Base-by-base conservation (phyloP, 331 rosid genomes). In the Spiraea crenata region DNA sequence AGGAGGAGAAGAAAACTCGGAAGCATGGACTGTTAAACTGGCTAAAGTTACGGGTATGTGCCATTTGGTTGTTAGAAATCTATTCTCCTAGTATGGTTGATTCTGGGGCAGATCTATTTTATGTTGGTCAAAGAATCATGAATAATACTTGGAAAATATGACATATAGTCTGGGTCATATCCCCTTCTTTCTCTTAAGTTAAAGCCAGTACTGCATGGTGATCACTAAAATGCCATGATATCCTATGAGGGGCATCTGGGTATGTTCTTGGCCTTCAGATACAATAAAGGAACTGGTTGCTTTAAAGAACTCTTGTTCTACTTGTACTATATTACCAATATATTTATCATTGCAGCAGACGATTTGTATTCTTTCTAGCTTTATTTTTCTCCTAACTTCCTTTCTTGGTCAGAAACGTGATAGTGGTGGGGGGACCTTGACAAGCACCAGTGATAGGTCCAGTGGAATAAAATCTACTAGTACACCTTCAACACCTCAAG, bases 1-100 rank as follows among this genome's bases (percentile, higher is more conserved):
- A 89, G 89, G 97, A 80, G 76, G 97, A 85, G 83, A 93, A 91
- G 85, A 93, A 91, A 82, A 71, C 84, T 49, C 82, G 87, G 91
- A 93, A 89, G 82, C 96, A 93, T 75, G 99, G 99, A 71, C 85
- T 93, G 38, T 81, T 93, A 69, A 91, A 91, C 82, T 93, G 99
- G 99, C 81, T 93, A 82, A 93, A 93, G 82, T 65, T 60, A 74
- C 95, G 97, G 83, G 99, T 93, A 86, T 17, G 82, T 79, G n/a
- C 42, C 63, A 20, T 52, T 65, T 59, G 42, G 35, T 41, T 57
- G 16, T 16, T 45, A 17, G 70, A 56, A 57, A 3, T 70, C 57
- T 44, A 12, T 57, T 61, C 46, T 47, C 55, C 40, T 6, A 15
- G 31, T 34, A 7, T 35, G 31, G 31, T 25, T 57, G 13, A 14